Evolutionary conservation across 768 basidiomycete genomes (phyloP).

Genomic region (Lactifluus hygrophoroides): DNA sequence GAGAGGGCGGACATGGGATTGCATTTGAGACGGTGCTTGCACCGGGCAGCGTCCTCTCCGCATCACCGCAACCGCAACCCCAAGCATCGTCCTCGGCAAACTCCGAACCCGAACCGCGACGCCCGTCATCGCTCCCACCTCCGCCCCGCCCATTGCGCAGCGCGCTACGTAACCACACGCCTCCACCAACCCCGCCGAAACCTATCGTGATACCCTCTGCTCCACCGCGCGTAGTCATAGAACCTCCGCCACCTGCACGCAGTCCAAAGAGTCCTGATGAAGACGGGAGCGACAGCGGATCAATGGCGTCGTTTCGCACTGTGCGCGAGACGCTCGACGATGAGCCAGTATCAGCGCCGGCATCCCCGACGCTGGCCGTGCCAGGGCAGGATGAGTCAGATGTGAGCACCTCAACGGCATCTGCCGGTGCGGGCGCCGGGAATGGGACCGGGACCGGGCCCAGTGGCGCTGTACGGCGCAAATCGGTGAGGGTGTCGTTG

Average conservation of each 20-base stretch:
- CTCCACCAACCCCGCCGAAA: conserved; percentile 13
- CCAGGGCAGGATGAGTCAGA: conserved; percentile 25
- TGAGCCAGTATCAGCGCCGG: conserved; percentile 16
- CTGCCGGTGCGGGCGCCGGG: neutral
- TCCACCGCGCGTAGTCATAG: conserved; percentile 10
- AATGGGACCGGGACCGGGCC: neutral
- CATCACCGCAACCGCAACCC: neutral
- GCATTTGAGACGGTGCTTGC: conserved; percentile 11
- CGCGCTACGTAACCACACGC: conserved; percentile 41
- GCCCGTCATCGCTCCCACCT: neutral
- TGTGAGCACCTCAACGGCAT: conserved; percentile 24
- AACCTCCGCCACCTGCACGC: neutral
- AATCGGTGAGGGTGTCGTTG: conserved; percentile 73
- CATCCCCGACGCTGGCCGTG: neutral
- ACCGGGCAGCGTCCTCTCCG: neutral
- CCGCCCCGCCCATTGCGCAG: conserved; percentile 43
- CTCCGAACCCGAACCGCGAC: neutral
- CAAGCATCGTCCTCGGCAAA: neutral
- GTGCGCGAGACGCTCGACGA: conserved; percentile 46
- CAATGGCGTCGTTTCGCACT: conserved; percentile 60
- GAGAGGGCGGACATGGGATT: conserved; percentile 13
- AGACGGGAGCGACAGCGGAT: conserved; percentile 34
- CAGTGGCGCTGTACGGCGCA: conserved; percentile 31
- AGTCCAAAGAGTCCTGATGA: neutral
- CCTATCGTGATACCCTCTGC: conserved; percentile 9